Evolutionary conservation across 345 rosid genomes (phyloP).

Genomic region (Hibiscus trionum): DNA sequence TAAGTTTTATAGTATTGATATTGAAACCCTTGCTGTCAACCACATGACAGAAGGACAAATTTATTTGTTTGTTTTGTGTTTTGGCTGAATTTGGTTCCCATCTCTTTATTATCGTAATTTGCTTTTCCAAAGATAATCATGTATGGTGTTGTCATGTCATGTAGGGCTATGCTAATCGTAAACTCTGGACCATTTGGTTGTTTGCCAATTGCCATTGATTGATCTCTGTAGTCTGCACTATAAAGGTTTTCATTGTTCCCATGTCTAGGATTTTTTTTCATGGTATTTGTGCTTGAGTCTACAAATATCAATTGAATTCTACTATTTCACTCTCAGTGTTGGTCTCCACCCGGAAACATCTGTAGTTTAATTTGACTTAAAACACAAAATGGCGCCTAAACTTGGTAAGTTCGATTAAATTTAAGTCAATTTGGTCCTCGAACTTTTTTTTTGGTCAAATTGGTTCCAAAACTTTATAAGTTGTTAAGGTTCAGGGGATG

Average conservation of each 20-base stretch:
- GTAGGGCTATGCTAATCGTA: neutral
- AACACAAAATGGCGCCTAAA: too few species aligned
- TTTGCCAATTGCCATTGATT: neutral
- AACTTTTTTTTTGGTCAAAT: too few species aligned
- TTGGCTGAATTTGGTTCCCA: neutral
- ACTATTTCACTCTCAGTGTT: too few species aligned
- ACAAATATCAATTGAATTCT: neutral
- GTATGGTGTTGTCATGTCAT: slow-evolving; percentile 1
- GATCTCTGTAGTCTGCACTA: neutral
- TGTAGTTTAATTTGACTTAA: too few species aligned
- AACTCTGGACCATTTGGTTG: neutral
- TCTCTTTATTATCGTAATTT: slow-evolving; percentile 3
- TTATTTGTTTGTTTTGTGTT: neutral
- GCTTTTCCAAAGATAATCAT: neutral
- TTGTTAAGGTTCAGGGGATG: too few species aligned
- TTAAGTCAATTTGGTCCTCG: too few species aligned
- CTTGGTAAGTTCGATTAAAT: too few species aligned
- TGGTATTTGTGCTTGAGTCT: neutral
- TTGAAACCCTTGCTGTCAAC: neutral
- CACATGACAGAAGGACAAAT: neutral
- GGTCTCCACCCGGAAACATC: too few species aligned
- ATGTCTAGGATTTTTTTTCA: too few species aligned
- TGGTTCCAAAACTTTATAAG: too few species aligned
- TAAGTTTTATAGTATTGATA: too few species aligned
- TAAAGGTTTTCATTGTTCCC: too few species aligned